A percentile compares a stretch with the other conserved stretches of the same genome.
These are phyloP conservation scores for Globisporangium perplexum DNA, from an alignment of 352 stramenopile species.

Conservation along the genomic window DNA sequence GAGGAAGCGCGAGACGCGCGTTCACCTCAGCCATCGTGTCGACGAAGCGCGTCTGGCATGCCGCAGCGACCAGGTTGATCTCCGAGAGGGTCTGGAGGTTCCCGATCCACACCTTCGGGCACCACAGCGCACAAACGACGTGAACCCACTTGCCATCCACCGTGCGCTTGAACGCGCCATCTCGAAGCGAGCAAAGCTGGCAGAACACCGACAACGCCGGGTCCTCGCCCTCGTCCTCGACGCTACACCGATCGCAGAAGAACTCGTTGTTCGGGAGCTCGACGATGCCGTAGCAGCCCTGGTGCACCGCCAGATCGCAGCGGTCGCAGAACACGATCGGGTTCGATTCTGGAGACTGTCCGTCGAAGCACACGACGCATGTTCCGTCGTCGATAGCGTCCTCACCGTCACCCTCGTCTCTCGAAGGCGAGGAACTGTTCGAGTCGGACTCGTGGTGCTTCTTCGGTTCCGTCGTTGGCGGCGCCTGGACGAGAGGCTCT, in stretches of 20 bases:
- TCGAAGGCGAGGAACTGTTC: slow-evolving; percentile 8
- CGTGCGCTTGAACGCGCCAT: slow-evolving; percentile 85
- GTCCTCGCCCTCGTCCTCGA: slow-evolving; percentile 46
- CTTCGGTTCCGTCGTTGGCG: slow-evolving; percentile 1
- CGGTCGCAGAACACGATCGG: slow-evolving; percentile 89
- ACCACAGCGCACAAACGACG: slow-evolving; percentile 87
- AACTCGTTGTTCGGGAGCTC: slow-evolving; percentile 85
- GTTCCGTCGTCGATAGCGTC: slow-evolving; percentile 79
- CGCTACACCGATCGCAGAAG: slow-evolving; percentile 81
- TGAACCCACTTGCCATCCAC: slow-evolving; percentile 87
- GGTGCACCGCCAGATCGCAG: slow-evolving; percentile 87
- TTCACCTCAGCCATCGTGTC: slow-evolving; percentile 55
- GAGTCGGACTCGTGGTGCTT: slow-evolving; percentile 18
- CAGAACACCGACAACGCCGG: slow-evolving; percentile 63
- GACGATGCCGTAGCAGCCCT: slow-evolving; percentile 84
- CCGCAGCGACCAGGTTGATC: slow-evolving; percentile 60
- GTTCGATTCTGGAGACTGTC: slow-evolving; percentile 79
- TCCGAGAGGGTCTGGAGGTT: slow-evolving; percentile 70
- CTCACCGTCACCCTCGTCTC: slow-evolving; percentile 22
- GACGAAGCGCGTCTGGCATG: slow-evolving; percentile 37
- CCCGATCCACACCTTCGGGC: slow-evolving; percentile 80
- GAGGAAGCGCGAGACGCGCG: slow-evolving; percentile 18
- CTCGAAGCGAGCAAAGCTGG: slow-evolving; percentile 75
- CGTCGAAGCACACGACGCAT: slow-evolving; percentile 89
- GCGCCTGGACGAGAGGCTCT: slow-evolving; percentile 1